Percentiles rank a stretch among this genome's conserved stretches.
Evolutionary conservation across 1,139 yeast genomes (phyloP).

Genomic region (Pichia sp.): DNA sequence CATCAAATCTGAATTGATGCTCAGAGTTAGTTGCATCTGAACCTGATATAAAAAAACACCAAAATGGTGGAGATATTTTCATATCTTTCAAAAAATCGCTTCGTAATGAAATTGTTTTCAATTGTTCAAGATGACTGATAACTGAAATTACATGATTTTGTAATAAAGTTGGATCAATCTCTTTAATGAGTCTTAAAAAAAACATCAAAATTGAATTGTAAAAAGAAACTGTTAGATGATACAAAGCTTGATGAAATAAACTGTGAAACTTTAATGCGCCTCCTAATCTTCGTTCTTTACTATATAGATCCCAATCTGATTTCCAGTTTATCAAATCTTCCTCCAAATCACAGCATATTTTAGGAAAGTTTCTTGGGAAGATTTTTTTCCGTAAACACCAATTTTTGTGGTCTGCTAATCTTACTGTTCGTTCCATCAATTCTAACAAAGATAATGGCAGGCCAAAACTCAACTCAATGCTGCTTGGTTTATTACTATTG

Average conservation of each 20-base stretch:
- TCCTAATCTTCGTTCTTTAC: conserved; percentile 15
- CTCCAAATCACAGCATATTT: conserved; percentile 48
- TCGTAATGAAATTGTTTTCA: conserved; percentile 25
- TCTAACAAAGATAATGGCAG: conserved; percentile 40
- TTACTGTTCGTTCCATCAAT: conserved; percentile 41
- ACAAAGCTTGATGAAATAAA: conserved; percentile 36
- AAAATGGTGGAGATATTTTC: conserved; percentile 35
- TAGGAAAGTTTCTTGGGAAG: conserved; percentile 51
- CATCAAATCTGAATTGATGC: conserved; percentile 30
- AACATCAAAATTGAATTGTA: conserved; percentile 42
- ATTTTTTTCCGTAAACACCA: conserved; percentile 39
- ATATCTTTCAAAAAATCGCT: conserved; percentile 17
- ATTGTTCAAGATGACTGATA: conserved; percentile 31
- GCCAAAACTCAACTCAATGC: conserved; percentile 42
- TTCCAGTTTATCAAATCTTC: conserved; percentile 44
- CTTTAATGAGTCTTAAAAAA: conserved; percentile 41
- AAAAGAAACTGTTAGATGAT: conserved; percentile 35
- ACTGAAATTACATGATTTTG: conserved; percentile 34
- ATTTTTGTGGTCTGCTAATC: conserved; percentile 47
- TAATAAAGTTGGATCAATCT: conserved; percentile 30
- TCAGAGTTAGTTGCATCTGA: conserved; percentile 34
- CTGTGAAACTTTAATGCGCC: conserved; percentile 25
- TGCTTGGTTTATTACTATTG: conserved; percentile 13
- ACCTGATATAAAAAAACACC: conserved; percentile 46
- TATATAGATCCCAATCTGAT: conserved; percentile 38